Evolutionary conservation across 108 stramenopile species (phyloP).

Genomic region (Cyclotella cryptica): DNA sequence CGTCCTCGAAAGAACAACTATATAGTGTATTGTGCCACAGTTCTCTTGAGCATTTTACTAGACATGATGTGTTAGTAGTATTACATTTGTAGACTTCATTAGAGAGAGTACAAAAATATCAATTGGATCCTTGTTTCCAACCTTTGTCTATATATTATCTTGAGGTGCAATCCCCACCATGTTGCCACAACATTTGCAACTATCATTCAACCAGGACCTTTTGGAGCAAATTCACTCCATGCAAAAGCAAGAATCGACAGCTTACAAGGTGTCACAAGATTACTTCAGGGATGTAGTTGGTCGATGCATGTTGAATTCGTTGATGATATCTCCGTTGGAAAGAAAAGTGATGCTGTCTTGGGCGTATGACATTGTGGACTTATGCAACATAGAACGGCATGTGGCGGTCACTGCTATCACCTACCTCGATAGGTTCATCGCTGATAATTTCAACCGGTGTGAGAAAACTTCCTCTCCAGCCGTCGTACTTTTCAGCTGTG

Average conservation of each 20-base stretch:
- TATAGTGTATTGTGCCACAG: too few relatives aligned
- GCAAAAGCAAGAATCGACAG: neutral
- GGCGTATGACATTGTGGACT: slow-evolving; percentile 16
- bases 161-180: too few relatives aligned
- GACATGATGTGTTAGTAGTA: too few relatives aligned
- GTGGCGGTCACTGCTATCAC: slow-evolving; percentile 1
- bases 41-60: too few relatives aligned
- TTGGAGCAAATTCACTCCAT: neutral
- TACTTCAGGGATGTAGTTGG: neutral
- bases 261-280: slow-evolving; percentile 1
- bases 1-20: too few relatives aligned
- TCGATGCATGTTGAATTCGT: neutral
- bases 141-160: too few relatives aligned
- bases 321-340: neutral
- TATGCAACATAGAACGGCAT: slow-evolving; percentile 4
- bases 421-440: slow-evolving; percentile 9
- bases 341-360: slow-evolving; percentile 2
- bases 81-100: too few relatives aligned
- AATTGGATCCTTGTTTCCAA: too few relatives aligned
- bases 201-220: neutral
- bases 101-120: too few relatives aligned
- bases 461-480: neutral
- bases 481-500: slow-evolving; percentile 3
- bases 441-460: neutral
- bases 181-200: slow-evolving; percentile 7